Conservation (phyloP, 1,284 basidiomycete species). For the Pseudomicrostroma phylloplanum region DNA sequence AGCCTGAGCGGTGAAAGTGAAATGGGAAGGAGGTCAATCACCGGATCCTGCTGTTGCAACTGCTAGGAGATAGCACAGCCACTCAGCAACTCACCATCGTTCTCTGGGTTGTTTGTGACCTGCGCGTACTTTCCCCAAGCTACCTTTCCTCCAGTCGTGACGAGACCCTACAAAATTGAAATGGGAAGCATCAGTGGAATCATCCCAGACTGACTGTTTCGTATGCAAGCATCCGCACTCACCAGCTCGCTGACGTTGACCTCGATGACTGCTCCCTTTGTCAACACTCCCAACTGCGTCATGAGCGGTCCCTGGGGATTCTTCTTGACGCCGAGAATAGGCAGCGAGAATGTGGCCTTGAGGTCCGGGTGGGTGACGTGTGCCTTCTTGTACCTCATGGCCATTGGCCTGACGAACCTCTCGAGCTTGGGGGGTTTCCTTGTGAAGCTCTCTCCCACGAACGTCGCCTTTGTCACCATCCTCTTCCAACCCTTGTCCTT, state of each 20-base stretch:
- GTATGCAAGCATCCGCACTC: neutral
- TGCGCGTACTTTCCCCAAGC: conserved; percentile 82
- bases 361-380: conserved; percentile 98
- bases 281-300: conserved; percentile 79
- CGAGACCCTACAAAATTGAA: conserved; percentile 74
- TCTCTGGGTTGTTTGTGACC: conserved; percentile 58
- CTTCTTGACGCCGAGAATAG: conserved; percentile 97
- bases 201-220: neutral
- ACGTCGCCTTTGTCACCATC: conserved; percentile 99
- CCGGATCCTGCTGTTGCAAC: neutral
- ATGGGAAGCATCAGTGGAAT: conserved; percentile 41
- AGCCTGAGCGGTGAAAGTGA: conserved; percentile 33
- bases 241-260: conserved; percentile 65
- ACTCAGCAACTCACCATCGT: neutral
- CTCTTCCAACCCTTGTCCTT: conserved; percentile 98
- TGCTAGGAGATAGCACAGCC: neutral
- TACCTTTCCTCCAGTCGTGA: conserved; percentile 93
- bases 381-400: conserved; percentile 92
- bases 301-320: conserved; percentile 99
- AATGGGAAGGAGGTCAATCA: neutral
- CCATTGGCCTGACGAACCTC: conserved; percentile 95
- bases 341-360: conserved; percentile 97
- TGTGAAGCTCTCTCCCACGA: conserved; percentile 96
- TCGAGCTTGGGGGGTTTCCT: conserved; percentile 99
- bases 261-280: conserved; percentile 96